These are phyloP conservation scores for Neofusicoccum umdonicola DNA, from an alignment of 2,329 filamentous ascomycete species.

Conservation along the genomic window DNA sequence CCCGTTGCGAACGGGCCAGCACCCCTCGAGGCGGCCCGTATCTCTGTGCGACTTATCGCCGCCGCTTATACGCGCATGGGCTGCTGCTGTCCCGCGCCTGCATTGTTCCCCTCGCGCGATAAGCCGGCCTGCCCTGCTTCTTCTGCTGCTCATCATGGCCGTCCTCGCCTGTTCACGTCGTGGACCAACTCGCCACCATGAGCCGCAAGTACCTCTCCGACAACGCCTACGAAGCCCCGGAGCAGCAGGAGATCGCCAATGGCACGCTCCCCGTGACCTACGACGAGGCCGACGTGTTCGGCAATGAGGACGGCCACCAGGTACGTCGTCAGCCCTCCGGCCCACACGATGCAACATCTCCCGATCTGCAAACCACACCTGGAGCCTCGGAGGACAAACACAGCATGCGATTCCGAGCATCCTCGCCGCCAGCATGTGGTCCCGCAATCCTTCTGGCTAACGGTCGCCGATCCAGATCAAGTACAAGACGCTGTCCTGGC, in stretches of 20 bases:
- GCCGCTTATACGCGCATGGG: too few relatives aligned
- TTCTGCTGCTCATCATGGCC: neutral
- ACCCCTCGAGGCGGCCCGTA: too few relatives aligned
- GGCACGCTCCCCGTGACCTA: slow-evolving; percentile 5
- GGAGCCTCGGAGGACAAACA: too few relatives aligned
- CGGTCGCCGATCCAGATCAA: slow-evolving; percentile 38
- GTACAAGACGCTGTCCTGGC: slow-evolving; percentile 56
- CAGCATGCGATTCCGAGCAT: too few relatives aligned
- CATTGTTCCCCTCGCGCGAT: too few relatives aligned
- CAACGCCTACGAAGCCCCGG: neutral
- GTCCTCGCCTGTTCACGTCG: neutral
- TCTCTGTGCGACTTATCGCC: too few relatives aligned
- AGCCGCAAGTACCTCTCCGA: neutral
- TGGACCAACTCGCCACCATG: neutral
- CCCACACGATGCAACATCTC: neutral
- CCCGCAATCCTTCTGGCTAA: neutral
- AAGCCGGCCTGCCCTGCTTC: neutral
- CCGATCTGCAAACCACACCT: neutral
- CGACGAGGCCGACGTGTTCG: slow-evolving; percentile 23
- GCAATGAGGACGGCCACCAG: slow-evolving; percentile 21
- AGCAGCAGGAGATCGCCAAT: neutral
- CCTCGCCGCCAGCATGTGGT: too few relatives aligned
- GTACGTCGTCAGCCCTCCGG: neutral
- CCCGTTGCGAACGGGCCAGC: too few relatives aligned
- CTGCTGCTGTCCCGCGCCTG: too few relatives aligned